Evolutionary conservation across 2,329 filamentous ascomycete species (phyloP), one percentile per base, ranked within the genome.

Genomic region (Fusarium sp.): DNA sequence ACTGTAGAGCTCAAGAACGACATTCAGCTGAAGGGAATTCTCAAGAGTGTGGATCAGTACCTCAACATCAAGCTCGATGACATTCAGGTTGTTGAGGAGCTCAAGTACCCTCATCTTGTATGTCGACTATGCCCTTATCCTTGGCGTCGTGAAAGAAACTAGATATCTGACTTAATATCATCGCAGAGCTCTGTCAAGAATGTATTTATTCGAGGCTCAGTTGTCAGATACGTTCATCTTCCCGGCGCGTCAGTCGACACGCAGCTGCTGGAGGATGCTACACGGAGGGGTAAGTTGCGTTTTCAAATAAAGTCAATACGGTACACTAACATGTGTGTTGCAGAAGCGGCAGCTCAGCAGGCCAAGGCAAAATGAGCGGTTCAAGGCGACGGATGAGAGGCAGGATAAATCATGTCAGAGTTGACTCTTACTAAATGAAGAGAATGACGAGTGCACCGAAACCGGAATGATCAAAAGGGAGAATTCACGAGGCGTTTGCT

Each of bases 1-100:
- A 98, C 95, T 50, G 94, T 99, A 81, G 96, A 99, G 86, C 93
- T 99, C 82, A 99, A 99, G 86, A 99, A 99, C 83, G 96, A 99
- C 84, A 97, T 99, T 77, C 94, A 95, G 81, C 97, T 99, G 82
- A 93, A 94, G 78, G 96, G 96, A 75, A 97, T 92, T 39, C 88
- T 99, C 75, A 99, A 98, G 87, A 97, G 93, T 80, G 95, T 99
- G 75, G 96, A 99, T 82, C 96, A 98, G 86, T 99, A 97, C 84
- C 90, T 99, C 80, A 99, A 99, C 85, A 98, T 99, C 85, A 98
- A 98, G 87, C 90, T 99, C 55, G 96, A 99, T 80, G 94, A 98
- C 79, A 97, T 98, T 69, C 89, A 91, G 71, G 95, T 98, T 36
- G 89, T 97, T 31, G 95, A 99, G 75, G 94, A 98, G 84, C 85